Base-by-base conservation (phyloP, 768 basidiomycete species). In the Lanmaoa rubissima region DNA sequence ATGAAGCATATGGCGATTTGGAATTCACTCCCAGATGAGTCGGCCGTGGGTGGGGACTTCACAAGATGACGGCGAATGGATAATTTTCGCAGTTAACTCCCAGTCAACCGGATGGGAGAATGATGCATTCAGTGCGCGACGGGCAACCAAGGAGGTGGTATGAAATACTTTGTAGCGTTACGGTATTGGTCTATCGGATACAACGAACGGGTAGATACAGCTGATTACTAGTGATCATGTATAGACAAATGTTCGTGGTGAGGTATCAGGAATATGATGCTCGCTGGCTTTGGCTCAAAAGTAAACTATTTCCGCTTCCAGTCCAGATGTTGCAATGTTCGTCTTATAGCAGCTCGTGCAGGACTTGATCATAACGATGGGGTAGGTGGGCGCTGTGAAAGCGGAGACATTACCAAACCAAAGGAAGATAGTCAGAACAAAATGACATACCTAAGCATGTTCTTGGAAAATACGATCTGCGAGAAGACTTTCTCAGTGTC, bases 391-490 rank as follows among this genome's bases (percentile, higher is more conserved):
- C 83, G 64, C 86, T 87, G 60, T 28, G 56, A 34, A 38, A 42
- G 35, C 14, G 24, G 41, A 48, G 65, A 61, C 9, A 14, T 48
- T 5, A 47, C 34, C 41, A 21, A 44, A 54, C 17, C 8, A 38
- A 38, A 49, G 39, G 28, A 46, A 39, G 9, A 45, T 1, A 14
- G 11, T n/a, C 42, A 31, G 42, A 41, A 13, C 48, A 59, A 59
- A 19, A 26, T 14, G 11, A 74, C 81, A 36, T 60, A 87, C 88
- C 83, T 86, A 58, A 94, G 75, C 92, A 94, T 93, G 67, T 90
- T 87, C 68, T 79, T 79, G 35, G 90, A 83, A 72, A 93, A 93
- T 7, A 92, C 82, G 54, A 93, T 83, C 71, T 93, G 90, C 16
- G 79, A 80, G 67, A 92, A 94, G 45, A 90, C 87, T 62, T 81